Evolutionary conservation across 345 rosid species (phyloP), one percentile per base, ranked within the genome.

Genomic region (Melaleuca alternifolia): DNA sequence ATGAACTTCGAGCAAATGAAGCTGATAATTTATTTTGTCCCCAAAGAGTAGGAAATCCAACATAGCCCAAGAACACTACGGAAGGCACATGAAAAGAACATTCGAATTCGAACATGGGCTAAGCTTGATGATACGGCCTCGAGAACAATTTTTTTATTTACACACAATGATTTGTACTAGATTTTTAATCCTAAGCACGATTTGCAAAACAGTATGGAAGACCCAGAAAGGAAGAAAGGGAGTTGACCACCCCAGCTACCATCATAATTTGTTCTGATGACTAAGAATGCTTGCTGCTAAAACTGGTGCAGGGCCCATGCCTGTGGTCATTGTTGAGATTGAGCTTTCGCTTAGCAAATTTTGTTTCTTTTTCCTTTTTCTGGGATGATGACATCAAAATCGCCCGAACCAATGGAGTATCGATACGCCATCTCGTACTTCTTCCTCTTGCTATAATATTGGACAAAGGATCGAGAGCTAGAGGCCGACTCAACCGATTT

Each of bases 11-110:
- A 62, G 21, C 41, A 14, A 28, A 61, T 7, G 10, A 61, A n/a
- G 14, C 0, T 28, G 18, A 1, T 3, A 20, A 3, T 62, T 62
- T 14, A 0, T 0, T 14, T 54, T 21, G 75, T 28, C 20, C 75
- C 20, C 10, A 14, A 15, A 28, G 15, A 28, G 41, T 62, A 15
- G 11, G 30, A 28, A 14, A 6, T 0, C 0, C 0, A 1, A 28
- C 0, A 1, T 62, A 0, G 44, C 44, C 23, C 0, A 1, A 3
- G 7, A 62, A n/a, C 33, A n/a, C 26, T 2, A n/a, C 0, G 4
- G 4, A 59, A 12, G 16, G n/a, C 77, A 18, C 12, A 65, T 16
- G 8, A 59, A 65, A 65, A 65, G 16, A n/a, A 0, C 0, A 12
- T 5, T 59, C 0, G 15, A 12, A 59, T 59, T n/a, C 0, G 1